phyloP scores from a whole-genome alignment of 768 basidiomycete genomes.

The Suillus discolor region DNA sequence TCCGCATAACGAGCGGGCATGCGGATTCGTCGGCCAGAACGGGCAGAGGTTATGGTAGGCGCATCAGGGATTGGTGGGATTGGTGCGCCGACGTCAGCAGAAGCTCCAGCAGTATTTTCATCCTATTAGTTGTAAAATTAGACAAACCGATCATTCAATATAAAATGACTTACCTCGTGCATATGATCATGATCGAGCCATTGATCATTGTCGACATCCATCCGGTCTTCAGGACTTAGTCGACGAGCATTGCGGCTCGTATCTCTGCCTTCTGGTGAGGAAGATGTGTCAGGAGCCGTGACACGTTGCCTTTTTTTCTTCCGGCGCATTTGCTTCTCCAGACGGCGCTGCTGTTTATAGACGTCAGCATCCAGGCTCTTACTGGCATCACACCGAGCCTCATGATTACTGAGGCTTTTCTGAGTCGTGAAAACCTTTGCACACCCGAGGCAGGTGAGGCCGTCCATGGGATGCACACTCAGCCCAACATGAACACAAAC shows the following conservation, averaged over 20 bases:
- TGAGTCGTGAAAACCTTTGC: conserved; percentile 2
- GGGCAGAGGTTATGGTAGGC: neutral
- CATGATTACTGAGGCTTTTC: conserved; percentile 1
- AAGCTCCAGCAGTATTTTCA: neutral
- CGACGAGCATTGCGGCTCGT: too few relatives aligned
- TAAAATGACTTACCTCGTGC: neutral
- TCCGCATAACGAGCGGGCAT: conserved; percentile 4
- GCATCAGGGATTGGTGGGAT: neutral
- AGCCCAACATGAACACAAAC: neutral
- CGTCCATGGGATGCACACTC: conserved; percentile 1
- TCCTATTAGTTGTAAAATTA: neutral
- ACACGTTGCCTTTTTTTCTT: neutral
- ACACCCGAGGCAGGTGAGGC: conserved; percentile 3
- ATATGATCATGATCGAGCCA: neutral
- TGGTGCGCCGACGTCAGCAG: too few relatives aligned
- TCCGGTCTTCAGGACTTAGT: too few relatives aligned
- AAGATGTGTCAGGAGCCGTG: neutral
- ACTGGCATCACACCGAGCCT: conserved; percentile 1
- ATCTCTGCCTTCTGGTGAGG: too few relatives aligned
- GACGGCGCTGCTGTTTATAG: neutral
- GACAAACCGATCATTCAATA: neutral
- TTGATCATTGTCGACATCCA: neutral
- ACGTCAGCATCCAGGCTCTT: conserved; percentile 2
- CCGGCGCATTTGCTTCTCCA: neutral
- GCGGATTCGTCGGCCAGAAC: neutral